These are phyloP conservation scores for Aureobasidium sp. DNA, from an alignment of 2,329 filamentous ascomycete species.

Conservation along the genomic window DNA sequence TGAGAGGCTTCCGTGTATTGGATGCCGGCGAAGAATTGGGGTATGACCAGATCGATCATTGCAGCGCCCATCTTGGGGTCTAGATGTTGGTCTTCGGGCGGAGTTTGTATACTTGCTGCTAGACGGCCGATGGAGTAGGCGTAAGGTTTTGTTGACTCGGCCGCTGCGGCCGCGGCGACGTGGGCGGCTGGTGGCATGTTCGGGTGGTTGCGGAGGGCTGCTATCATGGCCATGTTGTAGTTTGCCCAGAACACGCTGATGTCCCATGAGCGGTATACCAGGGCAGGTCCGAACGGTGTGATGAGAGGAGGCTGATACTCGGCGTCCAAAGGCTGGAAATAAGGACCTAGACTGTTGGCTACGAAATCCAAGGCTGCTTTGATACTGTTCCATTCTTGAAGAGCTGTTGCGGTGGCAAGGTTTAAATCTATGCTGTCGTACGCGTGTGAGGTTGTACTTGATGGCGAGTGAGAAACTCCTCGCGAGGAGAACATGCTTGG, in stretches of 20 bases:
- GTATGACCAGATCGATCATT: slow-evolving; percentile 74
- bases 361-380: slow-evolving; percentile 63
- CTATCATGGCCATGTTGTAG: slow-evolving; percentile 77
- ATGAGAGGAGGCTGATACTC: slow-evolving; percentile 56
- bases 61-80: slow-evolving; percentile 74
- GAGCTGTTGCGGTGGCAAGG: slow-evolving; percentile 59
- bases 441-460: slow-evolving; percentile 18
- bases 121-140: slow-evolving; percentile 25
- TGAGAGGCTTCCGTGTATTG: slow-evolving; percentile 67
- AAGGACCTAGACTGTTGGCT: slow-evolving; percentile 57
- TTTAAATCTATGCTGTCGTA: slow-evolving; percentile 54
- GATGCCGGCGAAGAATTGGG: slow-evolving; percentile 79
- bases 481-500: slow-evolving; percentile 19
- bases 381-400: slow-evolving; percentile 73
- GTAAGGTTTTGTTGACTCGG: slow-evolving; percentile 43
- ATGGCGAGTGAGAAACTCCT: not conserved
- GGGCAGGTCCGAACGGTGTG: slow-evolving; percentile 74
- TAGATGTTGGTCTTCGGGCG: slow-evolving; percentile 49
- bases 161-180: slow-evolving; percentile 74
- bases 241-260: slow-evolving; percentile 83
- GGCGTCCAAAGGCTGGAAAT: slow-evolving; percentile 67
- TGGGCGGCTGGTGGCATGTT: slow-evolving; percentile 87
- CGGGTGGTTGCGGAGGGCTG: slow-evolving; percentile 76
- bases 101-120: slow-evolving; percentile 54
- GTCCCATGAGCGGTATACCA: slow-evolving; percentile 79